Evolutionary conservation across 345 rosid species (phyloP).

Genomic region (Citrus trifoliata): DNA sequence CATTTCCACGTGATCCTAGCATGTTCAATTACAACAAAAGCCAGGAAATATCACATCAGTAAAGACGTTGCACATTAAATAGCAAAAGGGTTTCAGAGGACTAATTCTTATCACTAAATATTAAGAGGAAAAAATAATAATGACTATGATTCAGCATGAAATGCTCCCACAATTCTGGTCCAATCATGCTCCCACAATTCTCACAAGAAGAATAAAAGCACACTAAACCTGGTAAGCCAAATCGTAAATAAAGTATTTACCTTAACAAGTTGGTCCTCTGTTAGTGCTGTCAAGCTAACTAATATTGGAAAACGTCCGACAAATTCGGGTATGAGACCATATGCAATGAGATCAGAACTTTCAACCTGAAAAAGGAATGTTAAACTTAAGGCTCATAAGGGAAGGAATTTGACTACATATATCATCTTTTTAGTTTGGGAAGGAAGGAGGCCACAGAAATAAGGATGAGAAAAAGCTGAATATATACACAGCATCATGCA

Average conservation of each 20-base stretch:
- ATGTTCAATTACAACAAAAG: background rate
- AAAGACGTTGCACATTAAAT: background rate
- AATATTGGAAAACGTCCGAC: slow-evolving; percentile 91
- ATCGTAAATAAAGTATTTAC: slow-evolving; percentile 32
- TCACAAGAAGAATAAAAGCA: background rate
- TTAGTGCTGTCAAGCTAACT: slow-evolving; percentile 86
- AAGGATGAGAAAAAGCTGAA: background rate
- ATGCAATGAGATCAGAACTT: slow-evolving; percentile 86
- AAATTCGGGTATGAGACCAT: slow-evolving; percentile 98
- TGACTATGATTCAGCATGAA: background rate
- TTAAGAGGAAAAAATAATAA: background rate
- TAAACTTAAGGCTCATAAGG: background rate
- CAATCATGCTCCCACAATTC: background rate
- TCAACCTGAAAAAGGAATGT: slow-evolving; percentile 60
- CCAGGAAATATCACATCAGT: background rate
- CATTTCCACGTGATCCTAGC: background rate
- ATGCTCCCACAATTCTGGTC: background rate
- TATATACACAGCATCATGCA: background rate
- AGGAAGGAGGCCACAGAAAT: background rate
- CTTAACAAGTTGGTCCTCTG: slow-evolving; percentile 88
- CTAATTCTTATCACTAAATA: background rate
- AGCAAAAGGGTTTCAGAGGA: background rate
- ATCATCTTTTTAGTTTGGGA: background rate
- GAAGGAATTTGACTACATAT: slow-evolving; percentile 9
- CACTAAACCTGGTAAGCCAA: background rate